Conservation (phyloP, 169 alveolate species). For the Toxoplasma gondii region DNA sequence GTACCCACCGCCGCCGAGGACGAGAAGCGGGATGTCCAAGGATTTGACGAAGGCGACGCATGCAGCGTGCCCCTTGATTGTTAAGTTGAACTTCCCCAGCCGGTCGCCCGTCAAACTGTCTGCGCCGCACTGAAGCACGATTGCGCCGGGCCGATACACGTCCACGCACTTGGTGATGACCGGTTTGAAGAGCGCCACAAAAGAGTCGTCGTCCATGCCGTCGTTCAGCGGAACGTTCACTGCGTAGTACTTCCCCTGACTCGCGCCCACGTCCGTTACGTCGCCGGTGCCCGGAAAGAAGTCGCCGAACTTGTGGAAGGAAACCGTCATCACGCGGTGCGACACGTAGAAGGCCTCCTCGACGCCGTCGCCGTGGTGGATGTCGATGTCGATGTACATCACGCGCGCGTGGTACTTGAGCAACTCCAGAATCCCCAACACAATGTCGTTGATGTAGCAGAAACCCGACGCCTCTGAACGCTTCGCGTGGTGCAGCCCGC, state of each 20-base stretch:
- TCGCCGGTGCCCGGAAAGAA: constrained; percentile 99
- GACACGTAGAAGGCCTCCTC: constrained; percentile 96
- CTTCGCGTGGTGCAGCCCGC: constrained; percentile 98
- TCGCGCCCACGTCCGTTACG: constrained; percentile 95
- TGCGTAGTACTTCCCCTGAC: constrained; percentile 93
- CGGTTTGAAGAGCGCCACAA: constrained; percentile 91
- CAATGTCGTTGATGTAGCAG: constrained; percentile 99
- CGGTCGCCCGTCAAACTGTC: constrained; percentile 97
- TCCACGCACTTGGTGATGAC: constrained; percentile 94
- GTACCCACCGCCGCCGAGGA: constrained; percentile 95
- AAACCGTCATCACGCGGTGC: constrained; percentile 97
- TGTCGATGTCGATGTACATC: constrained; percentile 98
- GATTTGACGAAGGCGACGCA: constrained; percentile 93
- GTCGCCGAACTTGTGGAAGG: constrained; percentile 99
- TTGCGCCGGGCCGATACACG: constrained; percentile 96
- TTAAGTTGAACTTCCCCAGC: constrained; percentile 96
- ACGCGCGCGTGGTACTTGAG: constrained; percentile 98
- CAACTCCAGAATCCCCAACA: constrained; percentile 95
- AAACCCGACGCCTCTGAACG: constrained; percentile 98
- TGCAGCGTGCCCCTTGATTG: constrained; percentile 98
- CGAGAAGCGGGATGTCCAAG: constrained; percentile 89
- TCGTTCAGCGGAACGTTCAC: constrained; percentile 98
- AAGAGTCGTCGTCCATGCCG: constrained; percentile 97
- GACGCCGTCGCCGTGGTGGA: constrained; percentile 98
- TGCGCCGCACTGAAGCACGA: constrained; percentile 99